Evolutionary conservation across 352 stramenopile species (phyloP), one percentile per base, ranked within the genome.

Genomic region (Thraustochytrium striatum): DNA sequence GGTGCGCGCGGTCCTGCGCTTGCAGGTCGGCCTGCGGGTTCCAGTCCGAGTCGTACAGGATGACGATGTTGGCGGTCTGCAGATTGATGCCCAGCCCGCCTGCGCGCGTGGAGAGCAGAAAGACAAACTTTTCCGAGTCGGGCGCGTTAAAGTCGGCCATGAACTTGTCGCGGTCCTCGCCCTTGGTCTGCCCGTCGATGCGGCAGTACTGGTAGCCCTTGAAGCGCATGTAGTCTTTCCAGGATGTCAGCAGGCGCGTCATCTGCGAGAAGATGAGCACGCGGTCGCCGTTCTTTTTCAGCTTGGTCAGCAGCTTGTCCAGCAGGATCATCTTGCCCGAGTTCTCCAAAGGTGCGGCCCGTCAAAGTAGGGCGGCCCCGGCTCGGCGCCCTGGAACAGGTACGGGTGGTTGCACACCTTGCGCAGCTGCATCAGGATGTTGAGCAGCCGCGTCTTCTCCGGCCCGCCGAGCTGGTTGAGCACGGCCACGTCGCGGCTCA

Each of bases 221-320:
- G 44, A 88, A 69, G 21, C 89, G 87, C 89, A 99, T 96, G 83
- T 98, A 99, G 85, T 99, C 96, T 84, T 99, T 96, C 28, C 99
- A 79, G 83, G 99, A 98, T 62, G 98, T 95, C 88, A 99, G 95
- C 86, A 99, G 95, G 39, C 94, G 94, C 53, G 96, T 99, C 96
- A 99, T 99, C 85, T 99, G 97, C 57, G 93, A 98, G 84, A 99
- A 99, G 83, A 99, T 98, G 21, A 99, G 86, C 32, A 99, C 93
- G 25, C 93, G 89, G 53, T 89, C 95, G 36, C 91, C 88, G 81
- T 96, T 90, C 43, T 84, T 86, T 81, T 91, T 92, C 5, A 97
- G 85, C 65, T 90, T 89, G 0, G 87, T 86, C 61, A 97, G 85
- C n/a, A 97, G 85, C 55, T 91, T 93, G 86, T 99, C 94, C 44